Percentiles rank a stretch among this genome's conserved stretches.
phyloP scores from a whole-genome alignment of 306 rosid species.

The Mimosa pudica region DNA sequence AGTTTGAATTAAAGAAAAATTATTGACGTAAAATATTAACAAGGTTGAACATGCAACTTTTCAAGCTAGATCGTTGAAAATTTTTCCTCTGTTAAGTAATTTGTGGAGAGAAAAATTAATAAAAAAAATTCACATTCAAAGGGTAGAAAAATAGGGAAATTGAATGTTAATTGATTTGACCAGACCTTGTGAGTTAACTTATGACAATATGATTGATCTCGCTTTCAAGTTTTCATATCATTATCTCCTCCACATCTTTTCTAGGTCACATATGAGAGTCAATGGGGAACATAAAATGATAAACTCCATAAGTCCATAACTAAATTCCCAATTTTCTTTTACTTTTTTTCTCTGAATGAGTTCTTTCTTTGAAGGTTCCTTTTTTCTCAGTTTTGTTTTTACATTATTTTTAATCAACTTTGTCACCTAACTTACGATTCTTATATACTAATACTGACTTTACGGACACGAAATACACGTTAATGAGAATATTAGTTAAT shows the following conservation, averaged over 20 bases:
- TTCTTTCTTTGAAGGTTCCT: neutral
- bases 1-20: neutral
- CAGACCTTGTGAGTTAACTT: neutral
- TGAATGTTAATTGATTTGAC: slow-evolving; percentile 2
- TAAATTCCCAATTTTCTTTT: neutral
- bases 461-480: neutral
- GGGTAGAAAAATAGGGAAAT: neutral
- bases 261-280: neutral
- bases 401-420: neutral
- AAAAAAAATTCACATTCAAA: neutral
- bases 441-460: no score
- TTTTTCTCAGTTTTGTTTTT: neutral
- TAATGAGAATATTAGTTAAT: neutral
- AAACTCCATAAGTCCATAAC: neutral
- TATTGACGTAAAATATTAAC: neutral
- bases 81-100: neutral
- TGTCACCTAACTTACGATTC: neutral
- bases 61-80: neutral
- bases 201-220: neutral
- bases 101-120: neutral
- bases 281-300: neutral
- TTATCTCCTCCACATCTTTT: neutral
- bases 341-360: neutral
- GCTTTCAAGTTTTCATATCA: neutral
- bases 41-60: neutral